phyloP scores from a whole-genome alignment of 257 asterid genomes.

The Salvia miltiorrhiza region DNA sequence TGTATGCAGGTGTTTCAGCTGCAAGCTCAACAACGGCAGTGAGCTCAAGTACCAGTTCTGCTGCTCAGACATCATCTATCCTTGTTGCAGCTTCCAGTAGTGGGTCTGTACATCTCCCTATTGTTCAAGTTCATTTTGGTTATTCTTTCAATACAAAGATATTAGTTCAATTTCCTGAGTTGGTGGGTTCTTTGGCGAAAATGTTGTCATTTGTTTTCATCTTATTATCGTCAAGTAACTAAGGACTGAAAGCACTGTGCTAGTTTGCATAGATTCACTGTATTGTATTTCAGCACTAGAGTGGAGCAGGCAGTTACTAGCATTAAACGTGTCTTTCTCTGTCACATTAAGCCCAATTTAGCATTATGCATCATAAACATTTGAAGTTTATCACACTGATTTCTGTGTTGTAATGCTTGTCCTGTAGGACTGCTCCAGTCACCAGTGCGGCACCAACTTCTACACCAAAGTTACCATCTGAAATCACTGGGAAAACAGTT shows the following conservation, averaged over 20 bases:
- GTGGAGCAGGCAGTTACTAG: not conserved
- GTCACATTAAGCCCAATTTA: not conserved
- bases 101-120: constrained; percentile 53
- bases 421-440: constrained; percentile 57
- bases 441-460: constrained; percentile 42
- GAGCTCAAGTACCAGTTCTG: constrained; percentile 46
- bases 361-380: not conserved
- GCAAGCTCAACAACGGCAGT: constrained; percentile 45
- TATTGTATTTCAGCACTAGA: not conserved
- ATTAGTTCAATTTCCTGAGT: constrained; percentile 3
- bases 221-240: not conserved
- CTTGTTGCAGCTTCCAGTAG: constrained; percentile 57
- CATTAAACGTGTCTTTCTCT: not conserved
- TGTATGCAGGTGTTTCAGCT: constrained; percentile 33
- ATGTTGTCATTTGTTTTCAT: not conserved
- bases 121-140: not conserved
- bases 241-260: not conserved
- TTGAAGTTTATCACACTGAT: constrained; percentile 19
- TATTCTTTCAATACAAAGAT: not conserved
- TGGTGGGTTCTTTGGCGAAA: not conserved
- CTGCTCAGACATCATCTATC: constrained; percentile 62
- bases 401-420: constrained; percentile 25
- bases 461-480: constrained; percentile 82
- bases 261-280: not conserved
- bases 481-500: constrained; percentile 89